These are phyloP conservation scores for Mycena floridula DNA, from an alignment of 768 basidiomycete species.

Conservation along the genomic window DNA sequence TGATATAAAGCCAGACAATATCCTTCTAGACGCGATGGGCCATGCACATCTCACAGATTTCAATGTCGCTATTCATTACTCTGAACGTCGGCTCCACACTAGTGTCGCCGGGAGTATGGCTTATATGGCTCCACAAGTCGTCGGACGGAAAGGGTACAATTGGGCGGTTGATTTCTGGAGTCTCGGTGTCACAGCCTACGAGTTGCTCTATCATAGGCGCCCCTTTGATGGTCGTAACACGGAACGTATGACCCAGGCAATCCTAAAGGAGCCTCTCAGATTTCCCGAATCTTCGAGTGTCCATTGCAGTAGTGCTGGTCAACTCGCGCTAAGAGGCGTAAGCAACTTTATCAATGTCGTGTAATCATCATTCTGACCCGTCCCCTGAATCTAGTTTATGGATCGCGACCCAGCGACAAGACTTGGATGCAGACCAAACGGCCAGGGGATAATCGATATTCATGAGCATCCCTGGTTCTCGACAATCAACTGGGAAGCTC, in stretches of 20 bases:
- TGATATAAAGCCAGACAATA: constrained; percentile 96
- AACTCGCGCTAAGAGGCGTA: constrained; percentile 64
- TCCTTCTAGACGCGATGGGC: constrained; percentile 87
- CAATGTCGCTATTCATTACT: constrained; percentile 98
- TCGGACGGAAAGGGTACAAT: constrained; percentile 86
- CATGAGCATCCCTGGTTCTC: constrained; percentile 82
- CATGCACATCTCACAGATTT: constrained; percentile 98
- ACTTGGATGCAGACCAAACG: constrained; percentile 70
- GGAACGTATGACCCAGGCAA: constrained; percentile 84
- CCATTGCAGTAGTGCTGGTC: constrained; percentile 60
- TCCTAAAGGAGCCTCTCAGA: constrained; percentile 69
- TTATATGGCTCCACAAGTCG: constrained; percentile 99
- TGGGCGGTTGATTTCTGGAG: constrained; percentile 97
- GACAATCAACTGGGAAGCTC: constrained; percentile 70
- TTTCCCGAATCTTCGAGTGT: constrained; percentile 67
- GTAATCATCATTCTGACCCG: constrained; percentile 1
- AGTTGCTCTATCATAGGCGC: constrained; percentile 75
- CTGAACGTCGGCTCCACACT: constrained; percentile 79
- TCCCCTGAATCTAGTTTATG: constrained; percentile 52
- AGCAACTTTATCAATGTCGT: no score
- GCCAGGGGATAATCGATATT: constrained; percentile 72
- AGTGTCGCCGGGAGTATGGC: constrained; percentile 98
- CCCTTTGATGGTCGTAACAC: constrained; percentile 90
- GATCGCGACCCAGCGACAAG: constrained; percentile 76
- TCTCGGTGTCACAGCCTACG: constrained; percentile 84